Evolutionary conservation across 306 rosid species (phyloP).

Genomic region (Luffa acutangula): DNA sequence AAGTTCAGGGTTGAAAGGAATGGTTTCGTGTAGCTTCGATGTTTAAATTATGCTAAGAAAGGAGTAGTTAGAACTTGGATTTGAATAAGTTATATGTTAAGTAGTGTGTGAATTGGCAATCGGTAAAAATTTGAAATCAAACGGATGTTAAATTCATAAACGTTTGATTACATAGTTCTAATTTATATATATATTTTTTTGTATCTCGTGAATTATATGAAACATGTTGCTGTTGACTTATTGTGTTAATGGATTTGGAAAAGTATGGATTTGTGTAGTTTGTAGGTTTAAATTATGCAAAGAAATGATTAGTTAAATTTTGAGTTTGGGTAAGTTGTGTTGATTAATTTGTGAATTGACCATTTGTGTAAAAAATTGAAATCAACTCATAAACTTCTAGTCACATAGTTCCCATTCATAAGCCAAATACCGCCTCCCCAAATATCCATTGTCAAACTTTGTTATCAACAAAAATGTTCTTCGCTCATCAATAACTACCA

Average conservation of each 20-base stretch:
- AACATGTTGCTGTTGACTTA: background rate
- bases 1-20: background rate
- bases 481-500: background rate
- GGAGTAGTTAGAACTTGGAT: no score
- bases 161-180: no score
- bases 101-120: no score
- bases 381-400: no score
- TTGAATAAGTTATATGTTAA: no score
- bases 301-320: no score
- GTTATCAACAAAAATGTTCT: background rate
- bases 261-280: background rate
- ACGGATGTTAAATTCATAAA: no score
- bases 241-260: background rate
- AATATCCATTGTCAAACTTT: background rate
- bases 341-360: no score
- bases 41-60: background rate
- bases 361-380: no score
- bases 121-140: no score
- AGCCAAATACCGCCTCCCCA: background rate
- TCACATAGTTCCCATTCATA: background rate
- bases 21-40: background rate
- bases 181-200: no score
- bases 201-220: background rate
- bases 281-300: background rate
- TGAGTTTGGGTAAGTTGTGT: no score